Conservation (phyloP, 306 rosid genomes). For the Vigna hirtella region DNA sequence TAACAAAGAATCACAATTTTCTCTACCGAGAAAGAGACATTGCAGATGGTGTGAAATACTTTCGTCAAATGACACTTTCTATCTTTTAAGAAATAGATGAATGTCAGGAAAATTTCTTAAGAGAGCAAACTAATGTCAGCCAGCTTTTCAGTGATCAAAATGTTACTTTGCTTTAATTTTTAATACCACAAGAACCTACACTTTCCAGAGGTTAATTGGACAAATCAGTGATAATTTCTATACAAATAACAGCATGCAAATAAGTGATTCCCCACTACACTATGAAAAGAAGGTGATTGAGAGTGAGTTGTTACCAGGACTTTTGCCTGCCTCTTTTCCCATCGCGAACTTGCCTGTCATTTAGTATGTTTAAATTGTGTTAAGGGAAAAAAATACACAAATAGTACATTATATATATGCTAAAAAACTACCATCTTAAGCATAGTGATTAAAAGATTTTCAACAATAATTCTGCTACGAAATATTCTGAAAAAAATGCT, state of each 20-base stretch:
- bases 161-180: neutral
- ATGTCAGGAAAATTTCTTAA: neutral
- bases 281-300: slow-evolving; percentile 1
- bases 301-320: slow-evolving; percentile 70
- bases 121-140: neutral
- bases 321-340: slow-evolving; percentile 96
- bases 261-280: slow-evolving; percentile 13
- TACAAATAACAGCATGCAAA: neutral
- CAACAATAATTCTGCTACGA: neutral
- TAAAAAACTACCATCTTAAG: neutral
- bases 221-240: neutral
- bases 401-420: slow-evolving; percentile 13
- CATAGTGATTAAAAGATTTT: slow-evolving; percentile 19
- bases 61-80: neutral
- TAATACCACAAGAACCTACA: slow-evolving; percentile 21
- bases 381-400: slow-evolving; percentile 20
- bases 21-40: neutral
- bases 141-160: neutral
- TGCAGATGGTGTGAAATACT: neutral
- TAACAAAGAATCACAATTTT: slow-evolving; percentile 18
- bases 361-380: slow-evolving; percentile 16
- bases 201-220: slow-evolving; percentile 15
- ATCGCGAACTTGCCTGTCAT: slow-evolving; percentile 85
- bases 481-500: neutral
- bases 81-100: neutral